A percentile compares a stretch with the other conserved stretches of the same genome.
phyloP scores from a whole-genome alignment of 2,329 filamentous ascomycete species.

The Ascochyta pisi region DNA sequence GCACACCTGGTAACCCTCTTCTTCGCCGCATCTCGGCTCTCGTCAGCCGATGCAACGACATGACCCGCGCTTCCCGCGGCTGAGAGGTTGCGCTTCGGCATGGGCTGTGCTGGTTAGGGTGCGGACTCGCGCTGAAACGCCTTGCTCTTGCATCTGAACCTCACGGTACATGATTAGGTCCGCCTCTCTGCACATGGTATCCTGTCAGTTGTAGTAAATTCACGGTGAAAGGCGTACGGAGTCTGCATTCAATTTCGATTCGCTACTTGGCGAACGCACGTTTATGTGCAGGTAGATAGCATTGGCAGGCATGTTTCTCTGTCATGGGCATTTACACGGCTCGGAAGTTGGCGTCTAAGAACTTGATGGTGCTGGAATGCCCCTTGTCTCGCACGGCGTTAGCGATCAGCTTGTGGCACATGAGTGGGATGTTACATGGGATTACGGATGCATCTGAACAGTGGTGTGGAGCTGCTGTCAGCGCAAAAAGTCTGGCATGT shows the following conservation, averaged over 20 bases:
- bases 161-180: not conserved
- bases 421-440: slow-evolving; percentile 1
- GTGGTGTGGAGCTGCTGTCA: not conserved
- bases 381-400: slow-evolving; percentile 19
- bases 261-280: slow-evolving; percentile 10
- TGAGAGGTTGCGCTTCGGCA: slow-evolving; percentile 20
- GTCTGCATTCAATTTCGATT: not conserved
- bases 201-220: not conserved
- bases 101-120: slow-evolving; percentile 14
- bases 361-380: slow-evolving; percentile 34
- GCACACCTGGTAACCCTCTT: slow-evolving; percentile 59
- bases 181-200: not conserved
- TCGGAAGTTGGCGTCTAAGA: slow-evolving; percentile 7
- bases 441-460: slow-evolving; percentile 5
- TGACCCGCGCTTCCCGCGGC: slow-evolving; percentile 33
- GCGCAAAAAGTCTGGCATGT: not conserved
- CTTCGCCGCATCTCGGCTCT: slow-evolving; percentile 59
- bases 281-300: slow-evolving; percentile 12
- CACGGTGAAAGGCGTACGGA: slow-evolving; percentile 4
- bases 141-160: slow-evolving; percentile 12
- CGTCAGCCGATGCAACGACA: slow-evolving; percentile 44
- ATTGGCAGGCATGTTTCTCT: not conserved
- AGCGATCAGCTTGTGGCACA: not conserved
- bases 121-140: slow-evolving; percentile 40
- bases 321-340: slow-evolving; percentile 11